These are phyloP conservation scores for Saccharomyces eubayanus DNA, from an alignment of 805 yeast genomes.

Conservation along the genomic window DNA sequence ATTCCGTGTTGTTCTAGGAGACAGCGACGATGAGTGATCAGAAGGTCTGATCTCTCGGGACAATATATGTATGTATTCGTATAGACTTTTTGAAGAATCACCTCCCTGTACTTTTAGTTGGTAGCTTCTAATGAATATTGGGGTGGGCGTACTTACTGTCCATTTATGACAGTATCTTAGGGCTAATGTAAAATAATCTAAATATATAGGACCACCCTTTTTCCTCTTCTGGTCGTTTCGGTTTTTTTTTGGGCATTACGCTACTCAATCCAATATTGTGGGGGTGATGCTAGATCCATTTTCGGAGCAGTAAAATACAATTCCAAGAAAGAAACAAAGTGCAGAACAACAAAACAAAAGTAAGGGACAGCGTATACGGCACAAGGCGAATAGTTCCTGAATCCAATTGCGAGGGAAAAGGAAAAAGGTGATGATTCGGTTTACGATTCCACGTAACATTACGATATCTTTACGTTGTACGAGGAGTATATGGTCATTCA, in stretches of 20 bases:
- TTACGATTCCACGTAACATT: not conserved
- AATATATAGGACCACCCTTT: not conserved
- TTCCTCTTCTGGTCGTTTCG: not conserved
- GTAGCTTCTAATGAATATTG: not conserved
- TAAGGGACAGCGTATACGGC: not conserved
- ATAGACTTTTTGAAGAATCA: not conserved
- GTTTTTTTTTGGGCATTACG: not conserved
- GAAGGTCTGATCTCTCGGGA: not conserved
- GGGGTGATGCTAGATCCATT: not conserved
- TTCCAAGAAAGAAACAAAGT: not conserved
- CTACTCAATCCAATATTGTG: not conserved
- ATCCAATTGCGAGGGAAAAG: not conserved
- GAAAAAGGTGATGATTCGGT: not conserved
- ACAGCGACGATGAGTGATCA: constrained; percentile 23
- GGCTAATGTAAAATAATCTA: not conserved
- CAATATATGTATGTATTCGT: not conserved
- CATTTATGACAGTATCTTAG: not conserved
- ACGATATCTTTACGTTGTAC: not conserved
- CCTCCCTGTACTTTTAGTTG: not conserved
- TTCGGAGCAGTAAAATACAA: not conserved
- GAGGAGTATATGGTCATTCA: not conserved
- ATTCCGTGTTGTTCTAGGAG: constrained; percentile 17
- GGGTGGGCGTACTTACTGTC: not conserved
- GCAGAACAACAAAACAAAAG: not conserved
- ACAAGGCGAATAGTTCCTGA: not conserved